Evolutionary conservation across 2,329 filamentous ascomycete species (phyloP).

Genomic region (Lecanicillium sp.): DNA sequence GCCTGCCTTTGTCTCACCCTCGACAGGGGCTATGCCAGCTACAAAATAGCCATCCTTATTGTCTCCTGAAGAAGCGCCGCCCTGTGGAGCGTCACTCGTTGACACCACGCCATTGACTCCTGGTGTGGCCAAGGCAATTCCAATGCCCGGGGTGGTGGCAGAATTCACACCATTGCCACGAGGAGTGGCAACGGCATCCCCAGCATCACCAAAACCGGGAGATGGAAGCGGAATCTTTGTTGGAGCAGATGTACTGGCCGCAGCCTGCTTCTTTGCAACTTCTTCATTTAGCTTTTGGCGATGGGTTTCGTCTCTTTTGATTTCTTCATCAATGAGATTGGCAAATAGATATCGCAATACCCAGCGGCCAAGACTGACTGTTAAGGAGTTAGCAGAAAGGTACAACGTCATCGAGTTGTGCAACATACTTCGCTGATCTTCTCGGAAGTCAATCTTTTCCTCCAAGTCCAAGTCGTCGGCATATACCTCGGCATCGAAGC

Average conservation of each 20-base stretch:
- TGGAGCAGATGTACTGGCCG: slow-evolving; percentile 50
- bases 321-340: slow-evolving; percentile 82
- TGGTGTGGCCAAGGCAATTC: slow-evolving; percentile 71
- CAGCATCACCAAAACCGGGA: slow-evolving; percentile 9
- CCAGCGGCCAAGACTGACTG: slow-evolving; percentile 96
- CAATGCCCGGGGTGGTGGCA: slow-evolving; percentile 65
- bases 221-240: slow-evolving; percentile 44
- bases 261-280: slow-evolving; percentile 48
- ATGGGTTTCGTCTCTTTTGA: slow-evolving; percentile 67
- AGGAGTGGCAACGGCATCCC: slow-evolving; percentile 41
- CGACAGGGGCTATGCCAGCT: slow-evolving; percentile 42
- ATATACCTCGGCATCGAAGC: slow-evolving; percentile 96
- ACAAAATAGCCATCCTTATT: slow-evolving; percentile 74
- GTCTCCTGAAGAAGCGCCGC: slow-evolving; percentile 54
- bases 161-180: slow-evolving; percentile 57
- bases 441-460: slow-evolving; percentile 70
- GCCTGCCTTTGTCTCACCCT: slow-evolving; percentile 32
- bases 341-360: slow-evolving; percentile 86
- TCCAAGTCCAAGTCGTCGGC: slow-evolving; percentile 76
- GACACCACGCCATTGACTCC: slow-evolving; percentile 39
- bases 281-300: slow-evolving; percentile 60
- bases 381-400: slow-evolving; percentile 14
- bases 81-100: slow-evolving; percentile 38
- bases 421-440: slow-evolving; percentile 81
- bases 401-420: neutral